A percentile compares a stretch with the other conserved stretches of the same genome.
Conservation (phyloP, 352 stramenopile species). For the Globisporangium nodosum region DNA sequence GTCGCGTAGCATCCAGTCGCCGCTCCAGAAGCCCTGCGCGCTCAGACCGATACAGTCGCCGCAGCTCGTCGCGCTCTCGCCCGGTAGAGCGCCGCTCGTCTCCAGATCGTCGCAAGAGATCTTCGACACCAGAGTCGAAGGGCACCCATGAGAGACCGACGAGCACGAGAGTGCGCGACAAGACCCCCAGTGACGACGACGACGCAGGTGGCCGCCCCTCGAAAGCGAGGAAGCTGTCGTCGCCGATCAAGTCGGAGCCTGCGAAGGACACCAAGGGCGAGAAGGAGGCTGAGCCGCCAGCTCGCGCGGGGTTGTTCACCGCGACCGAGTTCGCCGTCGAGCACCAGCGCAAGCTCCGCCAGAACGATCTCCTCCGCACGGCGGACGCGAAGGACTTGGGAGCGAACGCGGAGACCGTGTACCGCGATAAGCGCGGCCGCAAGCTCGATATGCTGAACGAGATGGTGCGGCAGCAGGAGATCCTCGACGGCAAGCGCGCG, state of each 20-base stretch:
- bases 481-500: constrained; percentile 69
- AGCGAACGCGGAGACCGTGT: constrained; percentile 75
- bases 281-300: constrained; percentile 10
- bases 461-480: constrained; percentile 74
- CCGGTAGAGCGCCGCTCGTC: not conserved
- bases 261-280: not conserved
- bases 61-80: not conserved
- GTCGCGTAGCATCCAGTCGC: constrained; percentile 2
- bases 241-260: not conserved
- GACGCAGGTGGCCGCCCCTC: not conserved
- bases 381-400: constrained; percentile 60
- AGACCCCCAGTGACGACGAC: constrained; percentile 1
- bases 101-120: not conserved
- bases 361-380: constrained; percentile 46
- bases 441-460: constrained; percentile 87
- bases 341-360: constrained; percentile 38
- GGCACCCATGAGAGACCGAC: not conserved
- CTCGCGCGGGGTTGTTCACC: constrained; percentile 56
- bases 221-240: not conserved
- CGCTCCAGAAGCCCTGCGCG: constrained; percentile 1
- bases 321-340: constrained; percentile 60
- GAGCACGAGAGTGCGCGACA: not conserved
- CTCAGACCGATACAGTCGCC: not conserved
- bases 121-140: not conserved
- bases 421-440: constrained; percentile 75